These are phyloP conservation scores for Tolypocladium ovalisporum DNA, from an alignment of 2,329 filamentous ascomycete species.

Conservation along the genomic window DNA sequence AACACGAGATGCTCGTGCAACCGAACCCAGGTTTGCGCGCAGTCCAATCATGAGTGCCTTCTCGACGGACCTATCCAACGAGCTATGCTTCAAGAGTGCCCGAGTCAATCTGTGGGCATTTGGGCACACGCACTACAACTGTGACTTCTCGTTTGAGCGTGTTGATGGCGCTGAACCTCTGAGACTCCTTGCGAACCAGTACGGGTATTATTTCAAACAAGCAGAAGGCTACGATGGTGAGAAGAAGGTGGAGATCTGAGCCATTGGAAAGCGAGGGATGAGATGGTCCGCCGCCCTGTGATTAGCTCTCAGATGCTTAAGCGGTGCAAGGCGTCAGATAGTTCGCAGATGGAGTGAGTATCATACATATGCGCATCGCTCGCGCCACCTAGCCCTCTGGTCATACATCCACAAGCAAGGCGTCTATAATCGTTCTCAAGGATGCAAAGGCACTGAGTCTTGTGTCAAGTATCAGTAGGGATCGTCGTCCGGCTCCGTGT, in stretches of 20 bases:
- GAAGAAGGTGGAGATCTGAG: slow-evolving; percentile 9
- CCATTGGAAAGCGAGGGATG: not conserved
- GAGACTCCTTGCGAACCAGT: slow-evolving; percentile 27
- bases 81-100: slow-evolving; percentile 22
- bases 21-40: slow-evolving; percentile 20
- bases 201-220: slow-evolving; percentile 28
- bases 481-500: not conserved
- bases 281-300: not conserved
- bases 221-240: slow-evolving; percentile 20
- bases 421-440: not conserved
- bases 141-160: slow-evolving; percentile 21
- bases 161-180: slow-evolving; percentile 9
- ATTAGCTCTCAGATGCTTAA: not conserved
- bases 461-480: not conserved
- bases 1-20: slow-evolving; percentile 18
- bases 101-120: slow-evolving; percentile 34
- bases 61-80: slow-evolving; percentile 23
- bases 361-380: no score
- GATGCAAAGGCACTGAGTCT: not conserved
- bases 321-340: no score
- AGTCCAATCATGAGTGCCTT: slow-evolving; percentile 22
- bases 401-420: not conserved
- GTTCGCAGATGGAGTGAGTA: no score
- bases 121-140: slow-evolving; percentile 38
- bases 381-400: no score